Conservation (phyloP, 2,329 filamentous ascomycete species). For the Neofusicoccum cordaticola region DNA sequence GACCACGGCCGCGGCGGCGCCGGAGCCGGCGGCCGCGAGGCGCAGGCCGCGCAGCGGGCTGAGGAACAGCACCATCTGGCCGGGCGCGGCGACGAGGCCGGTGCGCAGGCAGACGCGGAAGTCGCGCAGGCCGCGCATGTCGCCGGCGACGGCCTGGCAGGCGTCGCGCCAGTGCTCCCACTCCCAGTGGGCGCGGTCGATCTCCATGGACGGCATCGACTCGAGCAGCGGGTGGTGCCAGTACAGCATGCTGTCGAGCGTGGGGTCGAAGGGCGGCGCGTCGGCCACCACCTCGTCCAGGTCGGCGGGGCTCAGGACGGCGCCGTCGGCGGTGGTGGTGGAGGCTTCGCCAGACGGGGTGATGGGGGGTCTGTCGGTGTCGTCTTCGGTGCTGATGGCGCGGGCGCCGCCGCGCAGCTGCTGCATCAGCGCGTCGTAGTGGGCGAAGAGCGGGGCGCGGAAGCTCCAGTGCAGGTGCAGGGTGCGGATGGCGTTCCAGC, state of each 20-base stretch:
- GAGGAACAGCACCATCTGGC: not conserved
- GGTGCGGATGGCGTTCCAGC: slow-evolving; percentile 11
- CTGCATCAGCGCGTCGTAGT: not conserved
- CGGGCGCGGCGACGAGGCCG: not conserved
- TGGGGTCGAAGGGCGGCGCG: not conserved
- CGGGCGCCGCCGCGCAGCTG: not conserved
- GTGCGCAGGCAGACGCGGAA: not conserved
- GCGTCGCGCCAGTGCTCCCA: slow-evolving; percentile 9
- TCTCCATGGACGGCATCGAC: not conserved
- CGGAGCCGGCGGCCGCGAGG: not conserved
- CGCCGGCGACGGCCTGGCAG: not conserved
- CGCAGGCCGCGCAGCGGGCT: not conserved
- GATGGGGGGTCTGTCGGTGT: not conserved
- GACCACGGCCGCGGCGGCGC: not conserved
- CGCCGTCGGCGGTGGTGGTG: not conserved
- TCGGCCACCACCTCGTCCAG: not conserved
- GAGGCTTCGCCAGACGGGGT: too few species aligned
- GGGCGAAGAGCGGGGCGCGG: slow-evolving; percentile 4
- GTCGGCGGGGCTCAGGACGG: not conserved
- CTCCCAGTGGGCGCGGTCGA: slow-evolving; percentile 4
- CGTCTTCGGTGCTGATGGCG: not conserved
- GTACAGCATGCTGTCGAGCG: slow-evolving; percentile 6
- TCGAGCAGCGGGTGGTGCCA: slow-evolving; percentile 10
- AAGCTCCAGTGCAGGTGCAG: slow-evolving; percentile 17
- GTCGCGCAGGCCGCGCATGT: slow-evolving; percentile 2